phyloP scores from a whole-genome alignment of 768 basidiomycete genomes.

The Zangia roseola region DNA sequence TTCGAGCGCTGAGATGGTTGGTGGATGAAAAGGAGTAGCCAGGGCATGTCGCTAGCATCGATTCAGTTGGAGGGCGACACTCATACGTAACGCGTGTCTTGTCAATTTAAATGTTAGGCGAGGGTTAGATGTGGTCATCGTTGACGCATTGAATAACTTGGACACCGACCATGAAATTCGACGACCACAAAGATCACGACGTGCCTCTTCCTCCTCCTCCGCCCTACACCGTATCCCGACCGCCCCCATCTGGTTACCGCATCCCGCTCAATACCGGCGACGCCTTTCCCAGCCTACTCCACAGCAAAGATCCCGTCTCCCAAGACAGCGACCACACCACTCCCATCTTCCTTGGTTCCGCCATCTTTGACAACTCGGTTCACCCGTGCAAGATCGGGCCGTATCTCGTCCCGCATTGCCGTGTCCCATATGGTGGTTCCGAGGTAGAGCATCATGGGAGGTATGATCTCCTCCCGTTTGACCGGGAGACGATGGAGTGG shows the following conservation, averaged over 20 bases:
- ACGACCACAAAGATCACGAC: conserved; percentile 8
- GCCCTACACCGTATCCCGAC: conserved; percentile 16
- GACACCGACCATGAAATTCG: conserved; percentile 10
- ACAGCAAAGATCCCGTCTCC: conserved; percentile 51
- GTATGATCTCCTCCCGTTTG: conserved; percentile 75
- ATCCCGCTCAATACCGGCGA: conserved; percentile 46
- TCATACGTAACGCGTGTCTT: conserved; percentile 9
- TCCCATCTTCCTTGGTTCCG: conserved; percentile 73
- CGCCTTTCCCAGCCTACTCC: conserved; percentile 37
- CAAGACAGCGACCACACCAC: conserved; percentile 54
- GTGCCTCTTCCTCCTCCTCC: conserved; percentile 14
- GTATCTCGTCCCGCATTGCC: conserved; percentile 47
- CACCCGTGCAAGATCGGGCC: conserved; percentile 84
- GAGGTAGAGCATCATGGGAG: conserved; percentile 64
- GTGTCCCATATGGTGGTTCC: conserved; percentile 61
- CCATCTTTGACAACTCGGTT: conserved; percentile 61
- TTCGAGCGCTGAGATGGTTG: no score
- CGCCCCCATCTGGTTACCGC: conserved; percentile 68
- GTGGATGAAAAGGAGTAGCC: no score
- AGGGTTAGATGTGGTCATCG: neutral
- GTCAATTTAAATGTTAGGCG: neutral
- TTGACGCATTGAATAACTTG: no score
- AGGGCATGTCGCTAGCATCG: no score
- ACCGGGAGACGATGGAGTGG: conserved; percentile 69
- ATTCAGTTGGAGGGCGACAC: no score